Conservation (phyloP, 345 rosid species). For the Kernera saxatilis region DNA sequence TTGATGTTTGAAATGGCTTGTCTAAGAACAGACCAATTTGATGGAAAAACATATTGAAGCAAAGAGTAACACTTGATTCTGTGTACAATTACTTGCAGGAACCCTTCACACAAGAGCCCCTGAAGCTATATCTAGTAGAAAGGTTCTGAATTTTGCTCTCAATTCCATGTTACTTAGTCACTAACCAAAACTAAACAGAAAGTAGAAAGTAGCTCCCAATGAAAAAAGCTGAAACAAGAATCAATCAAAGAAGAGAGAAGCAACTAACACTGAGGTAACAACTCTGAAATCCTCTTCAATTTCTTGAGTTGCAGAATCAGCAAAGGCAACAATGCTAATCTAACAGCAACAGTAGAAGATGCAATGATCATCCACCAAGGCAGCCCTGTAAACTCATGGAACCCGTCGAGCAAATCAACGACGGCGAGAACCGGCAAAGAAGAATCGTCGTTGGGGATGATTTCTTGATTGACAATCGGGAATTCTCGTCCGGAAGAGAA, state of each 20-base stretch:
- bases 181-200: not conserved
- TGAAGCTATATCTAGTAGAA: not conserved
- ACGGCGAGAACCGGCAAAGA: constrained; percentile 52
- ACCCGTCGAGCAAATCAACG: constrained; percentile 50
- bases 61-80: not conserved
- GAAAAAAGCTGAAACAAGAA: not conserved
- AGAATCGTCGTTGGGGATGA: constrained; percentile 32
- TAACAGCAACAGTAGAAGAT: constrained; percentile 68
- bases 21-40: not conserved
- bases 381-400: constrained; percentile 61
- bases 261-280: constrained; percentile 62
- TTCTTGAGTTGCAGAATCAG: constrained; percentile 66
- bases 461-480: not conserved
- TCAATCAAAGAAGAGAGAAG: not conserved
- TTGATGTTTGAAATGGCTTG: not conserved
- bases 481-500: constrained; percentile 4
- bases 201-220: not conserved
- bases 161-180: not conserved
- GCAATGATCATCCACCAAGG: constrained; percentile 93
- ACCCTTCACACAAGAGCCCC: not conserved
- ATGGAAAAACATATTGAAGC: not conserved
- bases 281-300: constrained; percentile 49
- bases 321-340: constrained; percentile 56
- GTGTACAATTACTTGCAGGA: not conserved
- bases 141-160: not conserved